Conservation (phyloP, 1,284 basidiomycete species). For the Schizopora paradoxa region DNA sequence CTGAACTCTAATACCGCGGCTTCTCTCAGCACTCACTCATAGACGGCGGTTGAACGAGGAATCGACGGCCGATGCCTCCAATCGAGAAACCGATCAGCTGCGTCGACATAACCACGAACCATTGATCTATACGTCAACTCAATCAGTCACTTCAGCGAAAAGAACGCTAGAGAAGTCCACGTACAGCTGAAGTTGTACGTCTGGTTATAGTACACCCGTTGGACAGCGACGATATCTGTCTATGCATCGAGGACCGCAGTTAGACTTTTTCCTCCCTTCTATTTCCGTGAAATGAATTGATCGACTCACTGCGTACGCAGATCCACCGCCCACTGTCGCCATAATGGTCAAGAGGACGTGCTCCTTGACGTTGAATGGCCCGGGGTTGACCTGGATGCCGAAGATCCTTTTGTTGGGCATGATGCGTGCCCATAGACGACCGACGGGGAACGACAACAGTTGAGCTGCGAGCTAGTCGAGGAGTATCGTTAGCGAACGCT, state of each 20-base stretch:
- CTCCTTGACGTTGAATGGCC: conserved; percentile 40
- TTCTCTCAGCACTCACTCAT: too few relatives aligned
- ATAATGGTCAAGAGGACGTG: conserved; percentile 43
- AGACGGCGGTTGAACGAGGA: conserved; percentile 34
- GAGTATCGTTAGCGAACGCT: not conserved
- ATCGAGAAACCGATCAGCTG: conserved; percentile 37
- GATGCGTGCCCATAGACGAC: conserved; percentile 35
- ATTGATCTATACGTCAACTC: conserved; percentile 17
- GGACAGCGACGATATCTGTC: conserved; percentile 30
- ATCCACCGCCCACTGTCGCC: conserved; percentile 50
- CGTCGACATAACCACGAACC: conserved; percentile 29
- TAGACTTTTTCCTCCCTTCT: not conserved
- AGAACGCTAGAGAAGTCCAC: conserved; percentile 19
- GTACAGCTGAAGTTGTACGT: conserved; percentile 25
- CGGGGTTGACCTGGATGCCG: conserved; percentile 42
- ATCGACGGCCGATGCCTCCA: conserved; percentile 33
- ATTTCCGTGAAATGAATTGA: conserved; percentile 20
- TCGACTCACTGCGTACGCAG: conserved; percentile 47
- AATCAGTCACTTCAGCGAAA: conserved; percentile 19
- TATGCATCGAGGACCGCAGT: conserved; percentile 15
- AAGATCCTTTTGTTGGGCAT: conserved; percentile 41
- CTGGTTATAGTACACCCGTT: conserved; percentile 26
- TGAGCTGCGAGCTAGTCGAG: conserved; percentile 38
- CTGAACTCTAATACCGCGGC: conserved; percentile 22
- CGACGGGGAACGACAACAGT: conserved; percentile 42